Evolutionary conservation across 352 stramenopile genomes (phyloP).

Genomic region (Phytophthora colocasiae): DNA sequence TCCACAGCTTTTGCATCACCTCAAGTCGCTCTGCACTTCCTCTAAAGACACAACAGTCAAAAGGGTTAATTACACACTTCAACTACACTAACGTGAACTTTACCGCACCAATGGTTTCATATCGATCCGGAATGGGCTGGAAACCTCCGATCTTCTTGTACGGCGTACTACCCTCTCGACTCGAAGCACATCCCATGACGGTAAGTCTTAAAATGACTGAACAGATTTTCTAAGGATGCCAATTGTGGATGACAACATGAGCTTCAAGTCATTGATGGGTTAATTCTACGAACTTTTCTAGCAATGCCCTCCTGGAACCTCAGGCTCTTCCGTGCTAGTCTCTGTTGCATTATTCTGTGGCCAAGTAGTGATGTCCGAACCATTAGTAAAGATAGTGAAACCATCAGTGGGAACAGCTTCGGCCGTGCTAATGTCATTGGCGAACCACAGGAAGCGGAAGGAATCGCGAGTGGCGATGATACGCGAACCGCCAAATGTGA

Average conservation of each 20-base stretch:
- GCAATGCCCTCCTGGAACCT: conserved; percentile 13
- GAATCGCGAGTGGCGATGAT: conserved; percentile 56
- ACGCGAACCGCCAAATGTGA: conserved; percentile 51
- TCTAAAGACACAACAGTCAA: conserved; percentile 26
- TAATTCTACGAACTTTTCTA: conserved; percentile 11
- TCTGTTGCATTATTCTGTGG: conserved; percentile 33
- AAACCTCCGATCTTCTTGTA: conserved; percentile 34
- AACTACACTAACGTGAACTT: background rate
- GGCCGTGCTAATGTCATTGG: conserved; percentile 43
- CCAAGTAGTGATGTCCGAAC: conserved; percentile 44
- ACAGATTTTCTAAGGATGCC: conserved; percentile 12
- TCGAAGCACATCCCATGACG: conserved; percentile 36
- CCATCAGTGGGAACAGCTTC: conserved; percentile 50
- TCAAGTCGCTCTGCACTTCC: conserved; percentile 50
- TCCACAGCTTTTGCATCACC: conserved; percentile 8
- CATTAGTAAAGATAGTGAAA: conserved; percentile 59
- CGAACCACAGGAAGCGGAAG: conserved; percentile 55
- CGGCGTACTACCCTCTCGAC: conserved; percentile 5
- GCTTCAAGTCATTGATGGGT: conserved; percentile 17
- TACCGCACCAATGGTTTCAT: conserved; percentile 58
- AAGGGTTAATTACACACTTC: background rate
- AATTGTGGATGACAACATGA: conserved; percentile 1
- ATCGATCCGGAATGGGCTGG: conserved; percentile 58
- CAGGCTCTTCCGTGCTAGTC: conserved; percentile 14
- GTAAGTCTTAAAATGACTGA: conserved; percentile 23